A percentile compares a stretch with the other conserved stretches of the same genome.
Evolutionary conservation across 2,329 filamentous ascomycete species (phyloP).

Genomic region (Venturia asperata): DNA sequence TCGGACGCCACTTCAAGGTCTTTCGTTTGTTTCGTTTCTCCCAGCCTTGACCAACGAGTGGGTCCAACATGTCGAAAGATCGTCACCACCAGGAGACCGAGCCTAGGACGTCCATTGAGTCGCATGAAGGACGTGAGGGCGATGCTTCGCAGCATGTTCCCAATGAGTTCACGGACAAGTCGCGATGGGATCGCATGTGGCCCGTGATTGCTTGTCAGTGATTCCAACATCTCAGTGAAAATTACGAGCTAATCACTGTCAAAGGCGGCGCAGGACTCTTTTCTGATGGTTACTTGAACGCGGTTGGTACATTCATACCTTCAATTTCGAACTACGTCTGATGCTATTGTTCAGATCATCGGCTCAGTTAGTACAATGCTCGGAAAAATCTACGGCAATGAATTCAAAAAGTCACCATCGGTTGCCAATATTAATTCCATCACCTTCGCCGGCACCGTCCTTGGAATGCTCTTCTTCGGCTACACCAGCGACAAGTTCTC

Average conservation of each 20-base stretch:
- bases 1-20: neutral
- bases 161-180: constrained; percentile 16
- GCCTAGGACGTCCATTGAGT: neutral
- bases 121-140: neutral
- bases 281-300: constrained; percentile 87
- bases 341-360: constrained; percentile 56
- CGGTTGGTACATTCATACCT: constrained; percentile 36
- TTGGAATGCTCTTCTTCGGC: constrained; percentile 75
- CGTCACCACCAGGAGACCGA: neutral
- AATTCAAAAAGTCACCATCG: constrained; percentile 63
- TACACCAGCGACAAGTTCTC: constrained; percentile 78
- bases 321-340: neutral
- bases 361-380: constrained; percentile 80
- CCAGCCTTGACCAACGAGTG: neutral
- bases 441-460: constrained; percentile 77
- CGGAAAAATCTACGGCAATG: constrained; percentile 55
- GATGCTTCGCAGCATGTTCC: neutral
- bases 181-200: constrained; percentile 18
- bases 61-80: neutral
- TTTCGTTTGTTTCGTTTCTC: constrained; percentile 5
- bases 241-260: neutral
- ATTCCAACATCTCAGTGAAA: neutral
- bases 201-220: constrained; percentile 18
- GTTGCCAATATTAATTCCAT: constrained; percentile 72
- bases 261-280: constrained; percentile 70